Evolutionary conservation across 2,329 filamentous ascomycete genomes (phyloP).

Genomic region (Epichloe bromicola): DNA sequence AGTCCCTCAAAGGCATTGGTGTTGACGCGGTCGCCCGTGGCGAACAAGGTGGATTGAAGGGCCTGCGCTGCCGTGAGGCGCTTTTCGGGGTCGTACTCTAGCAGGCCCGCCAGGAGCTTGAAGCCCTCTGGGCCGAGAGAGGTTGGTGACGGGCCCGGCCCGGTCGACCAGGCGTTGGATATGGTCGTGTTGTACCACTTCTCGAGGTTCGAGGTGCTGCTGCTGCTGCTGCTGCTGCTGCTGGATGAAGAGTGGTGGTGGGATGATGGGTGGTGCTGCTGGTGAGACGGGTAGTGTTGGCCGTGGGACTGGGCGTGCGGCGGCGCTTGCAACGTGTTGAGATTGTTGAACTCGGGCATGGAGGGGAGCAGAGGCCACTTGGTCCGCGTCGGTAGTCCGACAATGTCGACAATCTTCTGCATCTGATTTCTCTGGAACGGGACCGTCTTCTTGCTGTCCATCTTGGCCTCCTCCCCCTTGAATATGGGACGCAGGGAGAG

Average conservation of each 20-base stretch:
- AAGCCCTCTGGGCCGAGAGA: constrained; percentile 66
- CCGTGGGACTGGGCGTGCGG: constrained; percentile 27
- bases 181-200: constrained; percentile 68
- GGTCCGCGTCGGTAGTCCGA: constrained; percentile 80
- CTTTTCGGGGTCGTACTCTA: constrained; percentile 88
- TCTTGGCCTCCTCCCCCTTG: constrained; percentile 99
- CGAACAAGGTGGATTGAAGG: constrained; percentile 84
- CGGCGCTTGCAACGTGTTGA: constrained; percentile 42
- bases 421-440: constrained; percentile 97
- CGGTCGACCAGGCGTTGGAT: constrained; percentile 34
- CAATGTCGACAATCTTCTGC: constrained; percentile 96
- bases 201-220: constrained; percentile 45
- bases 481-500: constrained; percentile 87
- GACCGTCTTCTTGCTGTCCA: constrained; percentile 95
- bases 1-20: constrained; percentile 85
- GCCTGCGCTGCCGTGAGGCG: constrained; percentile 79
- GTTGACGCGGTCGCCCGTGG: constrained; percentile 56
- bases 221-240: background rate
- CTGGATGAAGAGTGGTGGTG: constrained; percentile 12
- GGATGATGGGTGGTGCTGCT: constrained; percentile 14
- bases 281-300: constrained; percentile 5
- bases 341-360: constrained; percentile 77
- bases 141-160: constrained; percentile 27
- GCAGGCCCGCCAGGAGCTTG: constrained; percentile 63
- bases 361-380: constrained; percentile 72